A percentile compares a stretch with the other conserved stretches of the same genome.
phyloP scores from a whole-genome alignment of 164 flowering plant species.

The Annona squamosa region DNA sequence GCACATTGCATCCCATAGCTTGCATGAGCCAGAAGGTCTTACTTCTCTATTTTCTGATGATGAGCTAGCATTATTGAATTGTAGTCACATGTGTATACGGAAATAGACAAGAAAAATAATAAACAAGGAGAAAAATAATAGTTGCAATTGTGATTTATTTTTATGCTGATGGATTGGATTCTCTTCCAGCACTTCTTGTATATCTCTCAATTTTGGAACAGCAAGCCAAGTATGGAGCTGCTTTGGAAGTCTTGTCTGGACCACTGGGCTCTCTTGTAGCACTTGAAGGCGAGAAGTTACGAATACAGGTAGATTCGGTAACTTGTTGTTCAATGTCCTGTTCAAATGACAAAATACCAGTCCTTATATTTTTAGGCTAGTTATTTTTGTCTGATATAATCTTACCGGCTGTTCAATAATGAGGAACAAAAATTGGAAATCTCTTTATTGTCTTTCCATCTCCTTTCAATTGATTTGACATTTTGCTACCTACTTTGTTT shows the following conservation, averaged over 20 bases:
- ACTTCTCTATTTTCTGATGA: not conserved
- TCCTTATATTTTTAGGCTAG: too few relatives aligned
- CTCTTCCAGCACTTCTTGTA: constrained; percentile 66
- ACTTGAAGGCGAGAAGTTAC: constrained; percentile 78
- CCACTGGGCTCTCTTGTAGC: constrained; percentile 65
- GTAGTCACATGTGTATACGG: not conserved
- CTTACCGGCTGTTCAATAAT: too few relatives aligned
- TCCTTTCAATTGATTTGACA: too few relatives aligned
- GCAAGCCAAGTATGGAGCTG: constrained; percentile 71
- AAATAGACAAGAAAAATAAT: not conserved
- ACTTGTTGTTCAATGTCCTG: constrained; percentile 7
- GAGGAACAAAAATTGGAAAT: too few relatives aligned
- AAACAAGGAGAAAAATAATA: not conserved
- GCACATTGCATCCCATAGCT: constrained; percentile 73
- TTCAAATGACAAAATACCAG: not conserved
- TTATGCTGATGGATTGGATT: constrained; percentile 3
- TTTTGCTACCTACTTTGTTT: too few relatives aligned
- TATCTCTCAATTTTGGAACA: constrained; percentile 84
- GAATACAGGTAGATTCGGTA: constrained; percentile 72
- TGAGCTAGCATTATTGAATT: too few relatives aligned
- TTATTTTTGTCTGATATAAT: too few relatives aligned
- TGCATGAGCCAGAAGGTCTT: constrained; percentile 94
- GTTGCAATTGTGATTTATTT: not conserved
- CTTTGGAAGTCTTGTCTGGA: constrained; percentile 75
- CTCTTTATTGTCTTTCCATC: too few relatives aligned